These are phyloP conservation scores for Cladosporium sp. DNA, from an alignment of 2,329 filamentous ascomycete genomes.

Conservation along the genomic window DNA sequence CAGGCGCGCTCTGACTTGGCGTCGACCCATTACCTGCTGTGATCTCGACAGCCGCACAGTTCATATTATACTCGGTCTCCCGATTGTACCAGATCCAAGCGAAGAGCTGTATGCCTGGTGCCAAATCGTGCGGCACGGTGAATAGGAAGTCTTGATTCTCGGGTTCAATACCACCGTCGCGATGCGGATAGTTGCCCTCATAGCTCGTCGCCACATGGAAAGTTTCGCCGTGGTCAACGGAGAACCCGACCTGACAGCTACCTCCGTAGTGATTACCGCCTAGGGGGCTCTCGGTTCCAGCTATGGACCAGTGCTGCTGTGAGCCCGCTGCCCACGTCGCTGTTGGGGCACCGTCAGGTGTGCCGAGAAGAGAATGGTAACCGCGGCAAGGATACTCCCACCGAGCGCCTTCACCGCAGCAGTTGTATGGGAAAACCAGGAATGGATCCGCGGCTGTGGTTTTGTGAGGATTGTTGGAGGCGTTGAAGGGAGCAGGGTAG, in stretches of 20 bases:
- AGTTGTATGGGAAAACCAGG: slow-evolving; percentile 44
- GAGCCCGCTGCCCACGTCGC: slow-evolving; percentile 42
- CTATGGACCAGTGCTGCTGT: slow-evolving; percentile 39
- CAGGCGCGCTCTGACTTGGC: too few species aligned
- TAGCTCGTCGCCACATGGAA: slow-evolving; percentile 44
- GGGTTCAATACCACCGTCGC: slow-evolving; percentile 34
- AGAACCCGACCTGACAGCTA: slow-evolving; percentile 44
- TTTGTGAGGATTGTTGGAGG: slow-evolving; percentile 42
- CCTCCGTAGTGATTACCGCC: slow-evolving; percentile 46
- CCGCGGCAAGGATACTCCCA: slow-evolving; percentile 39
- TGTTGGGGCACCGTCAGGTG: slow-evolving; percentile 38
- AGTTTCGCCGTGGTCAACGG: slow-evolving; percentile 39
- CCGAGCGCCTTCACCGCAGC: slow-evolving; percentile 36
- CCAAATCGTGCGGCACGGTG: slow-evolving; percentile 41
- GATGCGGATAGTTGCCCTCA: slow-evolving; percentile 46
- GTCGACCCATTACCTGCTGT: not conserved
- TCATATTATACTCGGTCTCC: slow-evolving; percentile 44
- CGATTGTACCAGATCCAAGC: slow-evolving; percentile 48
- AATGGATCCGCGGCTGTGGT: slow-evolving; percentile 32
- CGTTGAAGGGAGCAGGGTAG: slow-evolving; percentile 42
- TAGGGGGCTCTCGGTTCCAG: too few species aligned
- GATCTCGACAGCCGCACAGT: slow-evolving; percentile 44
- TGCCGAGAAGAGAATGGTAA: slow-evolving; percentile 42
- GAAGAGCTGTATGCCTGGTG: slow-evolving; percentile 40
- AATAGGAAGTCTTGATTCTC: slow-evolving; percentile 43